A percentile compares a stretch with the other conserved stretches of the same genome.
Evolutionary conservation across 139 green algal genomes (phyloP).

Genomic region (Chlamydomonas sphaeroides): DNA sequence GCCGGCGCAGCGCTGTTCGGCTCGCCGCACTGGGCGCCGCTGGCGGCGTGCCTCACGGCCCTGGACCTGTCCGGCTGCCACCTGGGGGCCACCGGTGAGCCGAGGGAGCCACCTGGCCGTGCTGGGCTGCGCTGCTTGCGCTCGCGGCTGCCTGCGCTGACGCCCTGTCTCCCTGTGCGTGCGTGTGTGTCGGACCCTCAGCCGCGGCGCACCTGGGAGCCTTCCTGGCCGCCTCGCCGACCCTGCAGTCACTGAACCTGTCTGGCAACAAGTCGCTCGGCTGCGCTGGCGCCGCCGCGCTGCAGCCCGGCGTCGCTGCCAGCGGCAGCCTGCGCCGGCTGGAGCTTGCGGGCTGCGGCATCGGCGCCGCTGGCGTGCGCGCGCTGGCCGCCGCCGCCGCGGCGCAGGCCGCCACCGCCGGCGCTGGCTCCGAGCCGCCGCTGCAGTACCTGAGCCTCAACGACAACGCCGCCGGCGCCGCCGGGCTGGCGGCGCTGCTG

Average conservation of each 20-base stretch:
- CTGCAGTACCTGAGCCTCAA: slow-evolving; percentile 5
- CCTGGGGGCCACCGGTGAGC: slow-evolving; percentile 6
- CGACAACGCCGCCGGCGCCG: not conserved
- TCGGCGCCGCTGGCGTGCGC: not conserved
- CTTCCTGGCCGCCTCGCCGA: not conserved
- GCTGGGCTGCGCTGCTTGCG: no score
- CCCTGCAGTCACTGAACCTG: slow-evolving; percentile 6
- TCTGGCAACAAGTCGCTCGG: slow-evolving; percentile 1
- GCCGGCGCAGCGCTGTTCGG: slow-evolving; percentile 10
- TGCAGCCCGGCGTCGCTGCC: not conserved
- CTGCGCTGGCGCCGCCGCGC: not conserved
- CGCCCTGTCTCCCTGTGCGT: no score
- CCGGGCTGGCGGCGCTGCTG: slow-evolving; percentile 1
- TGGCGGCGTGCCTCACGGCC: not conserved
- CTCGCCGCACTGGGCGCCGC: not conserved
- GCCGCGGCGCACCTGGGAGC: not conserved
- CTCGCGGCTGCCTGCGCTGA: no score
- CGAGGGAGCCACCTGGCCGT: no score
- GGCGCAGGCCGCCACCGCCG: not conserved
- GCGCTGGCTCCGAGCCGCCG: not conserved
- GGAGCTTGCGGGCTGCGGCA: slow-evolving; percentile 27
- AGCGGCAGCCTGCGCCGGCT: slow-evolving; percentile 8
- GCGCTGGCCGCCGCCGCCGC: slow-evolving; percentile 14
- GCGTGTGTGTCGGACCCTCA: no score
- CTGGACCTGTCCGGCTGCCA: slow-evolving; percentile 1